Conservation (phyloP, 106 monocot species). For the Cymbidium sinense region DNA sequence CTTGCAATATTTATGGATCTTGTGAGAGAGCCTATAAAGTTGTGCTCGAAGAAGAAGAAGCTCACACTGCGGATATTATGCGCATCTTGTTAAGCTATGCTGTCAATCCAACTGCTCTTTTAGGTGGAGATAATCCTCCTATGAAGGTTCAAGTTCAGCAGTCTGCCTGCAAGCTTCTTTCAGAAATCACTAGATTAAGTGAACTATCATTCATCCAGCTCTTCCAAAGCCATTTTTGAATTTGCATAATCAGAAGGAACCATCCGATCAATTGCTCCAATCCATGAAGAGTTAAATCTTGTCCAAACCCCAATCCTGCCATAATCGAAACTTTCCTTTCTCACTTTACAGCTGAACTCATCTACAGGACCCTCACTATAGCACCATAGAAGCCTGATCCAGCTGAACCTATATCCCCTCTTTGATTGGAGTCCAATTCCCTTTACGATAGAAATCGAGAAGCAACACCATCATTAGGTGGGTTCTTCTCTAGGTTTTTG, state of each 20-base stretch:
- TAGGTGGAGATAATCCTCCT: slow-evolving; percentile 20
- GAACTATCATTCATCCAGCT: slow-evolving; percentile 66
- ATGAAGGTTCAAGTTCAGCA: slow-evolving; percentile 43
- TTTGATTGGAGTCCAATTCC: too few species aligned
- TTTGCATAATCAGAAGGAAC: slow-evolving; percentile 14
- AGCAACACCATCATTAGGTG: too few species aligned
- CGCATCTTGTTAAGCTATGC: slow-evolving; percentile 85
- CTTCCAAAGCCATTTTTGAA: slow-evolving; percentile 30
- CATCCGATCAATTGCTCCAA: slow-evolving; percentile 14
- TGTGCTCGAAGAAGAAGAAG: slow-evolving; percentile 43
- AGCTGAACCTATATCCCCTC: too few species aligned
- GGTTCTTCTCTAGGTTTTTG: too few species aligned
- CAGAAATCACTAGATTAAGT: slow-evolving; percentile 59
- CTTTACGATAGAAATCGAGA: too few species aligned
- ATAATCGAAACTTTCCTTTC: too few species aligned
- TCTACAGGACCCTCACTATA: too few species aligned
- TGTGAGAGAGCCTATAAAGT: slow-evolving; percentile 81
- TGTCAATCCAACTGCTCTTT: slow-evolving; percentile 28
- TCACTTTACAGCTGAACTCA: too few species aligned
- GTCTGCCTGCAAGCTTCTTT: slow-evolving; percentile 61
- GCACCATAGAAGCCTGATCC: too few species aligned
- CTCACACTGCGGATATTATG: slow-evolving; percentile 79
- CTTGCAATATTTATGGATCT: slow-evolving; percentile 60
- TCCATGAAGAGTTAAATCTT: too few species aligned
- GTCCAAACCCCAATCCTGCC: too few species aligned